Percentiles rank a stretch among this genome's conserved stretches.
Conservation (phyloP, 257 asterid species). For the Striga asiatica region DNA sequence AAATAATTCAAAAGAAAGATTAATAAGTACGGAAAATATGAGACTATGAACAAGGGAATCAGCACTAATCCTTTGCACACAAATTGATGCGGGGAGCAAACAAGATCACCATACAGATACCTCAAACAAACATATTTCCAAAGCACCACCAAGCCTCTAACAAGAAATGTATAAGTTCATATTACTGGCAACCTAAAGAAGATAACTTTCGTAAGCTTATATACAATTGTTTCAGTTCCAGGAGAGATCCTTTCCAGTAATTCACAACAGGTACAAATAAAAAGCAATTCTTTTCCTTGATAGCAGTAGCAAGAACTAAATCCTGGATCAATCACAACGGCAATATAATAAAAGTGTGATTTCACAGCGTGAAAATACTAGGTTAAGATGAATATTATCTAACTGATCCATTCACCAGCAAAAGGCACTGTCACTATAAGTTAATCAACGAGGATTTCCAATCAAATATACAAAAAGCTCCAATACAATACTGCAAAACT, state of each 20-base stretch:
- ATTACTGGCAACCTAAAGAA: no score
- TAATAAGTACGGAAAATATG: neutral
- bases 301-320: neutral
- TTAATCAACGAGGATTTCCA: no score
- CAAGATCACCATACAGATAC: neutral
- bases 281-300: no score
- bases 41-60: neutral
- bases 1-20: neutral
- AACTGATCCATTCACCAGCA: neutral
- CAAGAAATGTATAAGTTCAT: no score
- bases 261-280: no score
- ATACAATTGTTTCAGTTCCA: no score
- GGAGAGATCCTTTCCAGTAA: no score
- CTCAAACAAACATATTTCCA: neutral
- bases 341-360: neutral
- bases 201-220: no score
- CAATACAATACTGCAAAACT: neutral
- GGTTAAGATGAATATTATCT: neutral
- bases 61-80: neutral
- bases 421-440: neutral
- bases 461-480: neutral
- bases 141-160: no score
- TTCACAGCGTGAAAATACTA: neutral
- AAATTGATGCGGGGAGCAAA: neutral
- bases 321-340: neutral